Evolutionary conservation across 2,329 filamentous ascomycete genomes (phyloP).

Genomic region (Stagonosporopsis chrysanthemi): DNA sequence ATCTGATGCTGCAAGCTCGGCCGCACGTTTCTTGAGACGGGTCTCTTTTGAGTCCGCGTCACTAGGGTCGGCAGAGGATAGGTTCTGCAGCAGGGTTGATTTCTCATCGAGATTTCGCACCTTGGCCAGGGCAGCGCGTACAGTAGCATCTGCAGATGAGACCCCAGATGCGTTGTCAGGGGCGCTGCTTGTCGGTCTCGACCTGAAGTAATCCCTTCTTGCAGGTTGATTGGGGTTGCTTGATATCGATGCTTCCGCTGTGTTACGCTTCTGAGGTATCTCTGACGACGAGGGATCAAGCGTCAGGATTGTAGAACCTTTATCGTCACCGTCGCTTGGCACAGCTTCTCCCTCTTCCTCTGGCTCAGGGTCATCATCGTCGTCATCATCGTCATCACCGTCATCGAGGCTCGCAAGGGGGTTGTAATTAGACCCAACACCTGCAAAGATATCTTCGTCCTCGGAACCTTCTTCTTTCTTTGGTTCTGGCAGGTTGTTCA

Average conservation of each 20-base stretch:
- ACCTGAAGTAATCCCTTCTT: conserved; percentile 36
- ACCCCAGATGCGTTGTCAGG: conserved; percentile 44
- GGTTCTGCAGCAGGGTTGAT: conserved; percentile 53
- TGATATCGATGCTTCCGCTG: conserved; percentile 6
- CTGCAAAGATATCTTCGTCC: conserved; percentile 69
- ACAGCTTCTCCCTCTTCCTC: conserved; percentile 32
- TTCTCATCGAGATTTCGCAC: conserved; percentile 63
- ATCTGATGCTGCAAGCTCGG: conserved; percentile 74
- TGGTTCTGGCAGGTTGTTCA: conserved; percentile 45
- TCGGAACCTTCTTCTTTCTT: conserved; percentile 47
- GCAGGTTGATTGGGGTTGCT: conserved; percentile 12
- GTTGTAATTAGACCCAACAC: conserved; percentile 66
- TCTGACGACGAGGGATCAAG: conserved; percentile 2
- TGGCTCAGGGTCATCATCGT: conserved; percentile 49
- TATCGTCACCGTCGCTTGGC: not conserved
- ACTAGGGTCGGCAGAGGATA: conserved; percentile 27
- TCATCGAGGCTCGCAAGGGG: conserved; percentile 63
- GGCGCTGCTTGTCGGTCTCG: conserved; percentile 11
- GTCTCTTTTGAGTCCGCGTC: conserved; percentile 64
- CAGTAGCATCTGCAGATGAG: conserved; percentile 72
- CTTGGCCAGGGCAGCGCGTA: conserved; percentile 85
- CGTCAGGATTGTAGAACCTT: not conserved
- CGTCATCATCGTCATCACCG: conserved; percentile 55
- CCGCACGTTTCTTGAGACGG: conserved; percentile 67
- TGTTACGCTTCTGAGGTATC: conserved; percentile 12